Percentiles rank a stretch among this genome's conserved stretches.
These are phyloP conservation scores for Boehmeria nivea DNA, from an alignment of 306 rosid species.

Conservation along the genomic window DNA sequence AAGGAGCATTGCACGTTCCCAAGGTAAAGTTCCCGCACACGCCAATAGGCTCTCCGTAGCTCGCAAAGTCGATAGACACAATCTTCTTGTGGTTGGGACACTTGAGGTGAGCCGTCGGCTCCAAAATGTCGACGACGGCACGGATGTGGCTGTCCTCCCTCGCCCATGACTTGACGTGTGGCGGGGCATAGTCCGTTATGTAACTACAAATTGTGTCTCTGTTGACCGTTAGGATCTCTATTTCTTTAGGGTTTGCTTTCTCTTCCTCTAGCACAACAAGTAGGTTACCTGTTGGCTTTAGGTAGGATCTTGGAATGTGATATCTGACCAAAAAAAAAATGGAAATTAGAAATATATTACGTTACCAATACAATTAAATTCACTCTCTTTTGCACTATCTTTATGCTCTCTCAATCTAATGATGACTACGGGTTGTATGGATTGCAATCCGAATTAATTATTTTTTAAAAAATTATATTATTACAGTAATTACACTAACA, in stretches of 20 bases:
- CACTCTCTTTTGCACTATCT: too few relatives aligned
- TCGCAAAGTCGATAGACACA: slow-evolving; percentile 49
- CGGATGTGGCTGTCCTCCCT: slow-evolving; percentile 28
- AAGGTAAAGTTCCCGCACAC: slow-evolving; percentile 35
- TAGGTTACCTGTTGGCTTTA: slow-evolving; percentile 42
- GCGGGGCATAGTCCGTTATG: slow-evolving; percentile 40
- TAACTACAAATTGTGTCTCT: slow-evolving; percentile 71
- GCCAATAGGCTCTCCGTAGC: slow-evolving; percentile 71
- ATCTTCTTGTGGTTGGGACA: slow-evolving; percentile 47
- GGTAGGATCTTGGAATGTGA: slow-evolving; percentile 72
- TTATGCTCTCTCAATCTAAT: too few relatives aligned
- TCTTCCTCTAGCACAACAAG: slow-evolving; percentile 78
- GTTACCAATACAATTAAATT: too few relatives aligned
- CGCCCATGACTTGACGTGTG: slow-evolving; percentile 54
- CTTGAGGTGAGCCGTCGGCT: slow-evolving; percentile 33
- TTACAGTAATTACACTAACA: too few relatives aligned
- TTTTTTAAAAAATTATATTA: too few relatives aligned
- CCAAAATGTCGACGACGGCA: background rate
- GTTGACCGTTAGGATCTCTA: slow-evolving; percentile 50
- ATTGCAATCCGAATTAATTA: too few relatives aligned
- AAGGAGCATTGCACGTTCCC: slow-evolving; percentile 43
- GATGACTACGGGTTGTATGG: too few relatives aligned
- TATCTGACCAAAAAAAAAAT: slow-evolving; percentile 39
- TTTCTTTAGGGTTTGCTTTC: slow-evolving; percentile 20
- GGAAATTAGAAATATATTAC: too few relatives aligned